These are phyloP conservation scores for Lactifluus piperatus DNA, from an alignment of 768 basidiomycete species.

Conservation along the genomic window DNA sequence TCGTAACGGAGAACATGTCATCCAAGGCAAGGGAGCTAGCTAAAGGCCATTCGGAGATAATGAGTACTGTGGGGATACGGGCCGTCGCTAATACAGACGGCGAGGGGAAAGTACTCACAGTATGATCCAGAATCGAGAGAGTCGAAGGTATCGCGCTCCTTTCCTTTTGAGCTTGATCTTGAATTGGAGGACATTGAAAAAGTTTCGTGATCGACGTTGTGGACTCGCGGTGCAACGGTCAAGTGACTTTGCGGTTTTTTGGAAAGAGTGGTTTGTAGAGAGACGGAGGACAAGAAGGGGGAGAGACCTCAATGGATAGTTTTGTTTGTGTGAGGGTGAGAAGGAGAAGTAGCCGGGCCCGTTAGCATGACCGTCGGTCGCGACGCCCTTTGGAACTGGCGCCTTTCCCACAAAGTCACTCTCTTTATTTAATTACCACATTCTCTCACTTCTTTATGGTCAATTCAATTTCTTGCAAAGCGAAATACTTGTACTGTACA, in stretches of 20 bases:
- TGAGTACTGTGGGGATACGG: background rate
- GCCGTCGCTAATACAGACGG: constrained; percentile 5
- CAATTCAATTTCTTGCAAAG: too few relatives aligned
- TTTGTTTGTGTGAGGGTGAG: background rate
- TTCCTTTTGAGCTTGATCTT: constrained; percentile 11
- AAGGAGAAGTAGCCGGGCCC: background rate
- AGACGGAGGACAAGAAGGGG: background rate
- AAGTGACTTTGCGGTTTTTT: background rate
- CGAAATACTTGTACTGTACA: too few relatives aligned
- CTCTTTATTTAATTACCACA: too few relatives aligned
- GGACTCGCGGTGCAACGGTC: constrained; percentile 2
- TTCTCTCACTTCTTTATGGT: too few relatives aligned
- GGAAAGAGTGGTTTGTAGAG: constrained; percentile 3
- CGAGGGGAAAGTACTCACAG: constrained; percentile 11
- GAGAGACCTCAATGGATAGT: background rate
- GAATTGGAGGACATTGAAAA: constrained; percentile 12
- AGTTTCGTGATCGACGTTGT: constrained; percentile 4
- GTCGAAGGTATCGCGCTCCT: constrained; percentile 16
- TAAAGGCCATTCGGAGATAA: background rate
- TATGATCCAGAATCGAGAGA: constrained; percentile 11
- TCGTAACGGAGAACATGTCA: background rate
- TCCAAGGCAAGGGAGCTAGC: constrained; percentile 8
- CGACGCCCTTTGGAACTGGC: too few relatives aligned
- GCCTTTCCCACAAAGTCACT: too few relatives aligned
- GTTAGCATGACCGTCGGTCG: constrained; percentile 3